Evolutionary conservation across 805 yeast genomes (phyloP).

Genomic region (Ascoidea asiatica): DNA sequence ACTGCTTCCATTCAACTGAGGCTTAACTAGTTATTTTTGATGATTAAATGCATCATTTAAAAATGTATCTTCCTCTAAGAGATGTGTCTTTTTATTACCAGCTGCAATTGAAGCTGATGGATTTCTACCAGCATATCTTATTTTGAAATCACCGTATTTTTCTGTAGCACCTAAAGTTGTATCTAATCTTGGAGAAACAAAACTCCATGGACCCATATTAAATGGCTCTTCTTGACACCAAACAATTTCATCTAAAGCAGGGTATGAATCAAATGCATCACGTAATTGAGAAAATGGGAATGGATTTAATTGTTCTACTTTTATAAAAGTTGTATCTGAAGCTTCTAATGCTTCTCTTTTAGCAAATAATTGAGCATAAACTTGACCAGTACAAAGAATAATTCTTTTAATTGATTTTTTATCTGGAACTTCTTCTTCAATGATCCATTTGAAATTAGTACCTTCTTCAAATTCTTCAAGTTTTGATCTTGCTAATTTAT

Average conservation of each 20-base stretch:
- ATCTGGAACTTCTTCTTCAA: constrained; percentile 76
- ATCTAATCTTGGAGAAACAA: constrained; percentile 67
- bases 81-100: constrained; percentile 82
- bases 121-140: constrained; percentile 93
- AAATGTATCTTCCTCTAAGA: constrained; percentile 79
- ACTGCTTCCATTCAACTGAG: neutral
- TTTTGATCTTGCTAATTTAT: constrained; percentile 88
- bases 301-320: constrained; percentile 93
- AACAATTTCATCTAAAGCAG: constrained; percentile 74
- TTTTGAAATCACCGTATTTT: constrained; percentile 37
- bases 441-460: constrained; percentile 88
- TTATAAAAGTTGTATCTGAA: constrained; percentile 77
- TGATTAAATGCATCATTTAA: constrained; percentile 55
- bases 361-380: constrained; percentile 82
- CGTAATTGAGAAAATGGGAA: constrained; percentile 95
- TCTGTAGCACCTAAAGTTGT: constrained; percentile 69
- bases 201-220: constrained; percentile 88
- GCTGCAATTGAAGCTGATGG: constrained; percentile 99
- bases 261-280: constrained; percentile 69
- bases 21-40: neutral
- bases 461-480: constrained; percentile 82
- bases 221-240: constrained; percentile 99
- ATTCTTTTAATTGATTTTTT: constrained; percentile 82
- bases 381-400: constrained; percentile 85
- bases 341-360: constrained; percentile 67